Conservation (phyloP, 140 eudicot genomes). For the Cichorium intybus region DNA sequence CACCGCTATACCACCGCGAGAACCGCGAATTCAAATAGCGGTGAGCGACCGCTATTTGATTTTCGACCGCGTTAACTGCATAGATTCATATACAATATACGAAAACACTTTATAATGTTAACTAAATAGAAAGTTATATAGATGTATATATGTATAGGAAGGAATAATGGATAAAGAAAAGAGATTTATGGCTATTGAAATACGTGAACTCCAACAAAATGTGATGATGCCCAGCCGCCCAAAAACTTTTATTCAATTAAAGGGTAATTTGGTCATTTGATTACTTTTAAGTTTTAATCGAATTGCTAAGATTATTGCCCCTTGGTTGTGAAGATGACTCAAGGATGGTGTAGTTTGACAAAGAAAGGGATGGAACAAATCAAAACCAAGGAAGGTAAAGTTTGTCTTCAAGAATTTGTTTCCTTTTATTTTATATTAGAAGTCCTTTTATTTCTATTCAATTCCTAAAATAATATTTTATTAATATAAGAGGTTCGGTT, state of each 20-base stretch:
- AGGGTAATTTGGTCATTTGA: slow-evolving; percentile 23
- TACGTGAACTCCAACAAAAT: slow-evolving; percentile 41
- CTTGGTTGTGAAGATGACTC: slow-evolving; percentile 21
- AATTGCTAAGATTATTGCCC: slow-evolving; percentile 10
- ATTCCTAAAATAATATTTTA: neutral
- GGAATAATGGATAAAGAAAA: slow-evolving; percentile 24
- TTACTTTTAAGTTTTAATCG: slow-evolving; percentile 2
- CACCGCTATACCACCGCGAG: too few relatives aligned
- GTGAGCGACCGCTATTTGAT: too few relatives aligned
- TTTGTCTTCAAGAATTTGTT: neutral
- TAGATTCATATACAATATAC: neutral
- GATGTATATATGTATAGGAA: neutral
- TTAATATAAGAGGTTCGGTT: neutral
- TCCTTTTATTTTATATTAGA: neutral
- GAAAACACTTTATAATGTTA: neutral
- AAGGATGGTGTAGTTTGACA: slow-evolving; percentile 33
- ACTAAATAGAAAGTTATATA: neutral
- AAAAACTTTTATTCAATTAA: slow-evolving; percentile 30
- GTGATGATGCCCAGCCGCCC: slow-evolving; percentile 38
- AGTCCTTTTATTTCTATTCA: neutral
- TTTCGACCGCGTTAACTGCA: too few relatives aligned
- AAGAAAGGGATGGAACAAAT: slow-evolving; percentile 23
- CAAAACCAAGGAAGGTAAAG: slow-evolving; percentile 6
- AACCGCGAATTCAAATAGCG: too few relatives aligned
- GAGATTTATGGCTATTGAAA: slow-evolving; percentile 14